A percentile compares a stretch with the other conserved stretches of the same genome.
These are phyloP conservation scores for Fusarium sp. DNA, from an alignment of 2,329 filamentous ascomycete species.

Conservation along the genomic window DNA sequence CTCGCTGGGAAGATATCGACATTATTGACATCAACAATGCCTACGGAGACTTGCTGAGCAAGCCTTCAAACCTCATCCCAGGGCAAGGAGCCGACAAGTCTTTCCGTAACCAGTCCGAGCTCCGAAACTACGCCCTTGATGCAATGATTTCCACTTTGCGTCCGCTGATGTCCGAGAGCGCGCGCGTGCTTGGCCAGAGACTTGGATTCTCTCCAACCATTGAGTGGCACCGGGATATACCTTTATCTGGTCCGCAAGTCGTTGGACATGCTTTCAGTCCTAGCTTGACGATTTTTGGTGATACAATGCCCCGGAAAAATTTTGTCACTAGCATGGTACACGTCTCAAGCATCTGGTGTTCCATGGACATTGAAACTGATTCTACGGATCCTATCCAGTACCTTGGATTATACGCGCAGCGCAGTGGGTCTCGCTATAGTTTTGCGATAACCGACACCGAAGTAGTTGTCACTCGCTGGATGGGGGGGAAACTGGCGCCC, in stretches of 20 bases:
- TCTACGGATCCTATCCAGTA: background rate
- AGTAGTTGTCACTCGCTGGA: background rate
- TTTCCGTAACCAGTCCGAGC: background rate
- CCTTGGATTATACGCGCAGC: background rate
- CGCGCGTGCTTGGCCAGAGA: background rate
- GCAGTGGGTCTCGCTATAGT: background rate
- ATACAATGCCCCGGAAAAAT: background rate
- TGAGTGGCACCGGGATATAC: background rate
- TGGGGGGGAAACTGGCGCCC: background rate
- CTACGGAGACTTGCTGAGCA: background rate
- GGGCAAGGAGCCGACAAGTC: background rate
- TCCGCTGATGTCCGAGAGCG: background rate
- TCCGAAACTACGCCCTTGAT: background rate
- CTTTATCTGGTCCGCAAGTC: background rate
- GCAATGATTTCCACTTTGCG: background rate
- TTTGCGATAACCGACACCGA: background rate
- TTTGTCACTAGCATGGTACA: background rate
- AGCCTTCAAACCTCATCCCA: background rate
- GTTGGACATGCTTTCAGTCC: background rate
- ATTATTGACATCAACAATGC: background rate
- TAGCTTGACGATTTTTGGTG: background rate
- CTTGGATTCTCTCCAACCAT: background rate
- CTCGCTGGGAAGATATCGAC: background rate
- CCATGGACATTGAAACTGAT: background rate
- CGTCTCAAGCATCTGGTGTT: background rate